Percentiles rank a stretch among this genome's conserved stretches.
These are phyloP conservation scores for Monilinia polystroma DNA, from an alignment of 2,329 filamentous ascomycete species.

Conservation along the genomic window DNA sequence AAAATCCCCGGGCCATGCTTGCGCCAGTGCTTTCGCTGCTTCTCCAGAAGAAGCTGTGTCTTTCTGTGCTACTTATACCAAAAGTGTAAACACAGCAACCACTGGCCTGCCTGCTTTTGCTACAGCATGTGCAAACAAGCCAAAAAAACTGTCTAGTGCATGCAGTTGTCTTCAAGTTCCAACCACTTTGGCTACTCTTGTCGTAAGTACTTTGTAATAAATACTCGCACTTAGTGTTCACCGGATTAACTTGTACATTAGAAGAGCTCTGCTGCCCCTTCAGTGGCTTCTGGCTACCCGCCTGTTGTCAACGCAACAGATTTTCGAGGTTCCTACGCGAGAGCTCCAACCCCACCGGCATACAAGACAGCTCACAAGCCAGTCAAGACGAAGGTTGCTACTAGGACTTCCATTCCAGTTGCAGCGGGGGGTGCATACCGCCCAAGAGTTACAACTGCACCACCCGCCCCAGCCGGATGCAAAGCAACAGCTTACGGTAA, in stretches of 20 bases:
- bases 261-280: background rate
- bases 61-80: constrained; percentile 29
- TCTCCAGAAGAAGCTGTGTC: background rate
- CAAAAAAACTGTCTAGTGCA: constrained; percentile 29
- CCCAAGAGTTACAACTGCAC: too few species aligned
- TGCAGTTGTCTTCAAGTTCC: constrained; percentile 26
- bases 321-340: too few species aligned
- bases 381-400: too few species aligned
- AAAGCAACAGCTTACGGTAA: constrained; percentile 52
- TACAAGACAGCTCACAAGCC: too few species aligned
- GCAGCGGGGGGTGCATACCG: too few species aligned
- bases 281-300: background rate
- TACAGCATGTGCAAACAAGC: constrained; percentile 25
- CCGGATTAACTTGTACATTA: background rate
- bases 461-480: constrained; percentile 40
- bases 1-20: constrained; percentile 23
- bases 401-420: too few species aligned
- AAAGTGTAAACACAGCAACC: constrained; percentile 18
- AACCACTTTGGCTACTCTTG: constrained; percentile 12
- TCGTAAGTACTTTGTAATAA: background rate
- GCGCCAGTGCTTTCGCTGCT: constrained; percentile 21
- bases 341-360: background rate
- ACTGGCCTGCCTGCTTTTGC: constrained; percentile 23
- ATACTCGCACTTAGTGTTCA: background rate
- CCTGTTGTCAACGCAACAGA: background rate